Percentiles rank a stretch among this genome's conserved stretches.
These are phyloP conservation scores for Debaryomyces maramus DNA, from an alignment of 805 yeast genomes.

Conservation along the genomic window DNA sequence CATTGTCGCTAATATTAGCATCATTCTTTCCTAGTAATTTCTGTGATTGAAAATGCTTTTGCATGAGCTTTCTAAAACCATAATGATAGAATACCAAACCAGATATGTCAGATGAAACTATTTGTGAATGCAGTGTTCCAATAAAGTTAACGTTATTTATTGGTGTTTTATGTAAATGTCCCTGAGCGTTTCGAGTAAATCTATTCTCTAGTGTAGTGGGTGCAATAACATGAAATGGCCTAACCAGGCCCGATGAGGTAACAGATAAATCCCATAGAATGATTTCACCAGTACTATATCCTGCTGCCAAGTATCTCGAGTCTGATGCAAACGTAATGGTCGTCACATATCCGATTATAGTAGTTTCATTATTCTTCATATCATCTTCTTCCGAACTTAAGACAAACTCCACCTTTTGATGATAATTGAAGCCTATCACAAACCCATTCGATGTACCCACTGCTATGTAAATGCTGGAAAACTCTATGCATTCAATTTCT, in stretches of 20 bases:
- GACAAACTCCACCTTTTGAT: slow-evolving; percentile 54
- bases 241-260: slow-evolving; percentile 51
- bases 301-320: slow-evolving; percentile 67
- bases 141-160: slow-evolving; percentile 28
- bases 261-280: slow-evolving; percentile 60
- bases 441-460: slow-evolving; percentile 73
- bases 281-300: slow-evolving; percentile 64
- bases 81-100: slow-evolving; percentile 61
- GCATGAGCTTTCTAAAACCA: slow-evolving; percentile 57
- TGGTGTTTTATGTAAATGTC: slow-evolving; percentile 28
- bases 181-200: slow-evolving; percentile 23
- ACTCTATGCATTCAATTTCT: slow-evolving; percentile 18
- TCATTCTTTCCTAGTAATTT: slow-evolving; percentile 52
- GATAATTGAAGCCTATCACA: slow-evolving; percentile 65
- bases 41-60: slow-evolving; percentile 46
- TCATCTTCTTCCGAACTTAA: slow-evolving; percentile 34
- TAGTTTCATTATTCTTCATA: slow-evolving; percentile 2
- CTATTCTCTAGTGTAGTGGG: slow-evolving; percentile 27
- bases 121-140: slow-evolving; percentile 25
- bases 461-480: slow-evolving; percentile 42
- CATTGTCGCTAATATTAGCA: slow-evolving; percentile 15
- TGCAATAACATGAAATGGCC: slow-evolving; percentile 43
- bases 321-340: slow-evolving; percentile 64
- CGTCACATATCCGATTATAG: slow-evolving; percentile 38
- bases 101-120: slow-evolving; percentile 33